Conservation (phyloP, 2,329 filamentous ascomycete species). For the Metarhizium sp. region DNA sequence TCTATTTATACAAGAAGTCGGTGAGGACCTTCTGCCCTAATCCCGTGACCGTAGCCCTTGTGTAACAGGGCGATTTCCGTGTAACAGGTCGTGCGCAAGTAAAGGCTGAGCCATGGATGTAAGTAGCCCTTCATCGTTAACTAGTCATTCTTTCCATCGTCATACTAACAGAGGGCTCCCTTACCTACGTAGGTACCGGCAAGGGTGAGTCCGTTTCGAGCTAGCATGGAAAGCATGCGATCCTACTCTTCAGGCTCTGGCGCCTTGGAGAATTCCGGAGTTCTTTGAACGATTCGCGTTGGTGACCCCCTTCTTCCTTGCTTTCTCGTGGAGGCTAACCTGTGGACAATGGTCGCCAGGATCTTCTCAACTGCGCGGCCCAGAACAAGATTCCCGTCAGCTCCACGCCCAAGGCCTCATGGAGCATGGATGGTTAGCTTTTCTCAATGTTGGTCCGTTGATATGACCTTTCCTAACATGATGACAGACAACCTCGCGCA, state of each 20-base stretch:
- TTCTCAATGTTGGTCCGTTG: not conserved
- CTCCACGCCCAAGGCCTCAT: slow-evolving; percentile 3
- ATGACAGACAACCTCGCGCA: not conserved
- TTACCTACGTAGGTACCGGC: not conserved
- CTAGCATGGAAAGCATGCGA: not conserved
- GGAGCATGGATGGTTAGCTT: slow-evolving; percentile 5
- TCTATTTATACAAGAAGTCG: no score
- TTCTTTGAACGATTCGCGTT: not conserved
- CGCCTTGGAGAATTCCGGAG: not conserved
- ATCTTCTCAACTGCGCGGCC: slow-evolving; percentile 3
- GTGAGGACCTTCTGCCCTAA: no score
- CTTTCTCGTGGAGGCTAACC: not conserved
- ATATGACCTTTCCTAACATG: not conserved
- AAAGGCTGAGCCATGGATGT: slow-evolving; percentile 37
- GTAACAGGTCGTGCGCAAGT: slow-evolving; percentile 56
- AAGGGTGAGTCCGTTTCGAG: not conserved
- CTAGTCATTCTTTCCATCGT: not conserved
- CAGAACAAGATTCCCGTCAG: slow-evolving; percentile 3
- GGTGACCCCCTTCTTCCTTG: not conserved
- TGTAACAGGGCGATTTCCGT: no score
- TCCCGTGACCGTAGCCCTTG: no score
- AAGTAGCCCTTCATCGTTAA: slow-evolving; percentile 1
- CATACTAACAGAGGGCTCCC: not conserved
- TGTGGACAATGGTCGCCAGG: not conserved
- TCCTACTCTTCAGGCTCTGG: not conserved